These are phyloP conservation scores for Agrostemma githago DNA, from an alignment of 148 eudicot genomes.

Conservation along the genomic window DNA sequence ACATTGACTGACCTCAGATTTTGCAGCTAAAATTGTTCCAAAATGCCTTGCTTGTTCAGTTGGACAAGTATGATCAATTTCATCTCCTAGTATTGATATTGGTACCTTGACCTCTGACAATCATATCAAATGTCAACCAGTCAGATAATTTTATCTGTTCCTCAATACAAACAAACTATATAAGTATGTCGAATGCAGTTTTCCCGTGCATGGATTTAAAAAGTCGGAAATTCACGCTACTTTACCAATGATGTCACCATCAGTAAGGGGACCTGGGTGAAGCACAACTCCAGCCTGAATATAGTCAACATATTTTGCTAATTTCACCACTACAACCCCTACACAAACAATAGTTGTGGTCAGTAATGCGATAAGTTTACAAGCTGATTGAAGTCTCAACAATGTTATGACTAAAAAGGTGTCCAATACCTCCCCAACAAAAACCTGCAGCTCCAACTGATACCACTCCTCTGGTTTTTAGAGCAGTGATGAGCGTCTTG, in stretches of 20 bases:
- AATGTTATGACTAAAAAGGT: neutral
- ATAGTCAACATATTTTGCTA: slow-evolving; percentile 33
- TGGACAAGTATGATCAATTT: slow-evolving; percentile 34
- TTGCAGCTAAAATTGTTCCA: slow-evolving; percentile 37
- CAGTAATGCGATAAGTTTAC: neutral
- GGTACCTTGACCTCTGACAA: slow-evolving; percentile 44
- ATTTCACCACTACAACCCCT: slow-evolving; percentile 39
- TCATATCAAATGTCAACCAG: neutral
- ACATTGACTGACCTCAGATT: slow-evolving; percentile 36
- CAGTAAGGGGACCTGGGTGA: slow-evolving; percentile 40
- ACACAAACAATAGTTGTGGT: neutral
- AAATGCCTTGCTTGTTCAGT: slow-evolving; percentile 37
- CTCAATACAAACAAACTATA: neutral
- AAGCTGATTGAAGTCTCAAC: neutral
- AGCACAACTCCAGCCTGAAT: slow-evolving; percentile 44
- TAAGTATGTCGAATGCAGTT: neutral
- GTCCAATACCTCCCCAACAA: slow-evolving; percentile 64
- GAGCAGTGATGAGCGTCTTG: slow-evolving; percentile 42
- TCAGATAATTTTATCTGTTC: neutral
- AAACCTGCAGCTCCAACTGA: slow-evolving; percentile 61
- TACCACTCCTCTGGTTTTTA: slow-evolving; percentile 38
- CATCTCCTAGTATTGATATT: slow-evolving; percentile 46
- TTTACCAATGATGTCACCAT: slow-evolving; percentile 41
- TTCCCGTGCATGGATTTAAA: neutral
- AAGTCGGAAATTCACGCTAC: neutral